Conservation (phyloP, 2,329 filamentous ascomycete genomes). For the Diaporthe ampelina region DNA sequence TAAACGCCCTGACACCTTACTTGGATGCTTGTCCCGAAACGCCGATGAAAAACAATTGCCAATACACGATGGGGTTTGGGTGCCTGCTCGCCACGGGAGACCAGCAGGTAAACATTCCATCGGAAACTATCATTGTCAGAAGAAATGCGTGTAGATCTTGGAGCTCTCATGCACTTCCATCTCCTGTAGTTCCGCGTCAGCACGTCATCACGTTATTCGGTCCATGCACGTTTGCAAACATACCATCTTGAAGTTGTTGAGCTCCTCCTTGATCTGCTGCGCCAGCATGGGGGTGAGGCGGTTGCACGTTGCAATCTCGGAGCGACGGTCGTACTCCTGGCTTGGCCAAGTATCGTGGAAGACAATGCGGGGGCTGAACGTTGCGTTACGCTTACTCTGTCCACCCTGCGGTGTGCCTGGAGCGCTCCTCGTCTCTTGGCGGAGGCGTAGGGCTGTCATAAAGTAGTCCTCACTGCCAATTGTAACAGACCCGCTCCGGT, state of each 20-base stretch:
- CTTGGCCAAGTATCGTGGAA: constrained; percentile 98
- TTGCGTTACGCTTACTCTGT: constrained; percentile 72
- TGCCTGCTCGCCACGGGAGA: constrained; percentile 29
- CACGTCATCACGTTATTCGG: constrained; percentile 44
- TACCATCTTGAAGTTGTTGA: constrained; percentile 99
- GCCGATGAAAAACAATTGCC: constrained; percentile 59
- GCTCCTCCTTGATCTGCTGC: constrained; percentile 99
- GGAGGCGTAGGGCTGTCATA: constrained; percentile 79
- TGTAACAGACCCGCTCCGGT: constrained; percentile 77
- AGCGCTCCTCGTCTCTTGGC: constrained; percentile 82
- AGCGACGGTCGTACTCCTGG: constrained; percentile 94
- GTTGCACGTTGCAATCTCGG: constrained; percentile 98
- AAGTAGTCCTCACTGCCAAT: constrained; percentile 93
- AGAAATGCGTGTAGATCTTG: constrained; percentile 99
- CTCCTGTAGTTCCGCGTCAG: constrained; percentile 76
- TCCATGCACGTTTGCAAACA: constrained; percentile 50
- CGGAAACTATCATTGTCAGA: constrained; percentile 72
- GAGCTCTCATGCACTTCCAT: constrained; percentile 99
- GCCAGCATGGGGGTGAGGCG: constrained; percentile 96
- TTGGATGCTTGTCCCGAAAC: constrained; percentile 45
- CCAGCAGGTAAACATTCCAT: constrained; percentile 36
- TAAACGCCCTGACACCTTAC: constrained; percentile 48
- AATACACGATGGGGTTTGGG: constrained; percentile 62
- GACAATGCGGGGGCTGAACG: constrained; percentile 92
- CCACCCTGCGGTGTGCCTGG: constrained; percentile 80